Evolutionary conservation across 805 yeast species (phyloP).

Genomic region (Candida endomychidarum): DNA sequence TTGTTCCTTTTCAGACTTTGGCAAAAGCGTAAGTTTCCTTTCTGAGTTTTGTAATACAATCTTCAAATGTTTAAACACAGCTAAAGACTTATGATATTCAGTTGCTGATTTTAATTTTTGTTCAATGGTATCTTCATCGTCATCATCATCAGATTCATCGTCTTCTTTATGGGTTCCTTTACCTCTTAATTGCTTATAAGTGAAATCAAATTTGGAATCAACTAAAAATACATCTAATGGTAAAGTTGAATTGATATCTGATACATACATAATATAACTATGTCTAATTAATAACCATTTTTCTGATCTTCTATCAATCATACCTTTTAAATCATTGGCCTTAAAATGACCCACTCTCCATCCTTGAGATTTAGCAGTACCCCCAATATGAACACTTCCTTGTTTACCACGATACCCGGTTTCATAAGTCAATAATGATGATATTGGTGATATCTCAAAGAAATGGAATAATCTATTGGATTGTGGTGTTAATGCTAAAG

Average conservation of each 20-base stretch:
- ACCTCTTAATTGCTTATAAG: conserved; percentile 42
- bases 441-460: conserved; percentile 86
- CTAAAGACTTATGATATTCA: conserved; percentile 25
- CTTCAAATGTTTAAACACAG: conserved; percentile 52
- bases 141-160: conserved; percentile 46
- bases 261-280: conserved; percentile 81
- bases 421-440: conserved; percentile 80
- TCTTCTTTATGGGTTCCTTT: conserved; percentile 18
- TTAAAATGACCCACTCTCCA: conserved; percentile 93
- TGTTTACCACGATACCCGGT: conserved; percentile 83
- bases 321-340: conserved; percentile 73
- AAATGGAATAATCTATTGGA: conserved; percentile 82
- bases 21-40: conserved; percentile 70
- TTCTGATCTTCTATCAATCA: conserved; percentile 86
- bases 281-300: conserved; percentile 91
- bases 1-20: conserved; percentile 63
- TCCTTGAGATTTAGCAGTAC: conserved; percentile 86
- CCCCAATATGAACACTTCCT: conserved; percentile 76
- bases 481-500: conserved; percentile 71
- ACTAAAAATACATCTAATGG: conserved; percentile 90
- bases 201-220: conserved; percentile 69
- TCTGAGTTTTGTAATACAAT: conserved; percentile 71
- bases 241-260: conserved; percentile 81
- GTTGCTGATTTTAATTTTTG: conserved; percentile 17
- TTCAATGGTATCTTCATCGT: conserved; percentile 37